Base-by-base conservation (phyloP, 1,284 basidiomycete species). In the Ustilago curta region DNA sequence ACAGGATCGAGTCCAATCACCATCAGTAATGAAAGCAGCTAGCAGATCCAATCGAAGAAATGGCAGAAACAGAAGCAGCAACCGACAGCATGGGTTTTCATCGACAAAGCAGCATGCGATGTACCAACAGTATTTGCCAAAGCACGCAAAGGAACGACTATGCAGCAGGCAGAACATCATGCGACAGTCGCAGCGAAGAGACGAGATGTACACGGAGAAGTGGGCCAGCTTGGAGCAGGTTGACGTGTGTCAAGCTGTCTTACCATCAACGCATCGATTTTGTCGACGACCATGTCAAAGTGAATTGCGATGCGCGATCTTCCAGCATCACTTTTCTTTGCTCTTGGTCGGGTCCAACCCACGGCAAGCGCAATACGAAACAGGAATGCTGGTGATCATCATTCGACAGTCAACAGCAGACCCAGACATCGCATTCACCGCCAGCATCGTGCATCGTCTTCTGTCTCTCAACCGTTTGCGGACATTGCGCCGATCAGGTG, bases 31-130 rank as follows among this genome's bases (percentile, higher is more conserved):
- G 32, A 37, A 27, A 27, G 50, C 50, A 27, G 21, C 12, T 5
- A 5, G 35, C 42, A 21, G 39, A 32, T 19, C 43, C 12, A 35
- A 40, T 7, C 27, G 27, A 27, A 4, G 27, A 27, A 27, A 27
- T 27, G 37, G 29, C 42, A 39, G 59, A 19, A 58, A 49, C 43
- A 58, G 31, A 31, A 53, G 27, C 35, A 42, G 47, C 2, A n/a
- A 4, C 37, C 50, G 25, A 8, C 29, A 42, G 40, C 31, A 31
- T 47, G 14, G 8, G 3, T 31, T 9, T 18, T n/a, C n/a, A 18
- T 9, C 29, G 29, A 48, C 47, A 48, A 18, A 35, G 27, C 4
- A 51, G 40, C 39, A 31, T 18, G 11, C 14, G 37, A 9, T 16
- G 23, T 23, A 23, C 12, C n/a, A 14, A 9, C 9, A 44, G n/a